These are phyloP conservation scores for Cryphonectria parasitica DNA, from an alignment of 2,329 filamentous ascomycete species.

Conservation along the genomic window DNA sequence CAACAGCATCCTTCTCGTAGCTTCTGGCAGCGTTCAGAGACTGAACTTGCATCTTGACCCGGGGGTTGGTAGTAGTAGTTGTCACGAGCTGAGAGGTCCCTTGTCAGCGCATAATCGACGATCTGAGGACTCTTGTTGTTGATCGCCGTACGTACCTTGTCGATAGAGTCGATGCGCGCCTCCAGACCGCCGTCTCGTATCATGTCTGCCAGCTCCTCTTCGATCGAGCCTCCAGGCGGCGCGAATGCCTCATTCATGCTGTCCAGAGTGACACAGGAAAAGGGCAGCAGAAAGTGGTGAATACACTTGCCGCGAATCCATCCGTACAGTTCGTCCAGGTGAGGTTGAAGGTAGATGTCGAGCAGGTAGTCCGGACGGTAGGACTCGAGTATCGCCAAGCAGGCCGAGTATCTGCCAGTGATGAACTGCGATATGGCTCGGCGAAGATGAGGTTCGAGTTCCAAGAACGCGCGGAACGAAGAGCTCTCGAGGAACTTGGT, in stretches of 20 bases:
- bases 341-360: slow-evolving; percentile 80
- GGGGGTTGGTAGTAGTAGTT: slow-evolving; percentile 67
- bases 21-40: slow-evolving; percentile 69
- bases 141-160: slow-evolving; percentile 55
- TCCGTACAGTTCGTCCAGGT: slow-evolving; percentile 71
- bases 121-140: neutral
- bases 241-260: slow-evolving; percentile 80
- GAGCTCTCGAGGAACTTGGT: slow-evolving; percentile 76
- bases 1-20: slow-evolving; percentile 75
- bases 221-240: slow-evolving; percentile 62
- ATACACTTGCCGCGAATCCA: slow-evolving; percentile 89
- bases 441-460: slow-evolving; percentile 91
- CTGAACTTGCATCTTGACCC: slow-evolving; percentile 70
- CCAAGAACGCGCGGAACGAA: slow-evolving; percentile 83
- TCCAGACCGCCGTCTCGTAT: slow-evolving; percentile 74
- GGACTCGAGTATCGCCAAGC: slow-evolving; percentile 78
- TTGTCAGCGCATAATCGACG: neutral
- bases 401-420: slow-evolving; percentile 84
- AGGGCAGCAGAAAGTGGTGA: slow-evolving; percentile 88
- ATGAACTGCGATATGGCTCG: slow-evolving; percentile 90
- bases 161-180: slow-evolving; percentile 83
- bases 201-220: slow-evolving; percentile 76
- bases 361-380: slow-evolving; percentile 88
- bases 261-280: slow-evolving; percentile 81
- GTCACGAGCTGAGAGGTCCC: slow-evolving; percentile 64